Evolutionary conservation across 2,329 filamentous ascomycete species (phyloP).

Genomic region (Pseudogymnoascus sp.): DNA sequence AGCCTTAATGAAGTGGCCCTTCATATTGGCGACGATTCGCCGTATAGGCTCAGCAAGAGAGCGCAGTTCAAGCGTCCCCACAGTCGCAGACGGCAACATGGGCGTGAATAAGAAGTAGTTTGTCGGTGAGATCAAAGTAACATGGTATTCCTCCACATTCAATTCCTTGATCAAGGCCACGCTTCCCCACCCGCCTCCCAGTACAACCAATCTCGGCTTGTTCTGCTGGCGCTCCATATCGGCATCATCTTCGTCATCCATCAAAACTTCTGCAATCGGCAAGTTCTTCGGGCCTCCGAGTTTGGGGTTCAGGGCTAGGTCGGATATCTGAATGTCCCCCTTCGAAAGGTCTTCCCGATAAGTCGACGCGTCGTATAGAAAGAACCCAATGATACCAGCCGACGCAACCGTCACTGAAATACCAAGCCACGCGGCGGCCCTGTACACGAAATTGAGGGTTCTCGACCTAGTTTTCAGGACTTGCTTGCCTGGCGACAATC

Average conservation of each 20-base stretch:
- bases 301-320: conserved; percentile 70
- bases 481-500: conserved; percentile 42
- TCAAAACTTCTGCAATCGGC: conserved; percentile 76
- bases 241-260: conserved; percentile 79
- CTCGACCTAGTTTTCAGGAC: conserved; percentile 40
- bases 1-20: conserved; percentile 85
- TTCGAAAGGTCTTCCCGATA: conserved; percentile 64
- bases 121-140: conserved; percentile 86
- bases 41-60: conserved; percentile 90
- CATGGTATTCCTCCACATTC: conserved; percentile 85
- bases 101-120: conserved; percentile 98
- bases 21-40: conserved; percentile 66
- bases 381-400: conserved; percentile 69
- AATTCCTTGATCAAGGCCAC: conserved; percentile 86
- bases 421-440: conserved; percentile 63
- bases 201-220: conserved; percentile 85
- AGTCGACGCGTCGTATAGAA: conserved; percentile 86
- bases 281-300: conserved; percentile 89
- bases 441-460: conserved; percentile 53
- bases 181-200: conserved; percentile 92
- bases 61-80: conserved; percentile 84
- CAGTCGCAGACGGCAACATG: conserved; percentile 94
- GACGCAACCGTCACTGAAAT: conserved; percentile 66
- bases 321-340: conserved; percentile 73
- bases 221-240: conserved; percentile 64